Evolutionary conservation across 2,329 filamentous ascomycete species (phyloP).

Genomic region (Talaromyces sp.): DNA sequence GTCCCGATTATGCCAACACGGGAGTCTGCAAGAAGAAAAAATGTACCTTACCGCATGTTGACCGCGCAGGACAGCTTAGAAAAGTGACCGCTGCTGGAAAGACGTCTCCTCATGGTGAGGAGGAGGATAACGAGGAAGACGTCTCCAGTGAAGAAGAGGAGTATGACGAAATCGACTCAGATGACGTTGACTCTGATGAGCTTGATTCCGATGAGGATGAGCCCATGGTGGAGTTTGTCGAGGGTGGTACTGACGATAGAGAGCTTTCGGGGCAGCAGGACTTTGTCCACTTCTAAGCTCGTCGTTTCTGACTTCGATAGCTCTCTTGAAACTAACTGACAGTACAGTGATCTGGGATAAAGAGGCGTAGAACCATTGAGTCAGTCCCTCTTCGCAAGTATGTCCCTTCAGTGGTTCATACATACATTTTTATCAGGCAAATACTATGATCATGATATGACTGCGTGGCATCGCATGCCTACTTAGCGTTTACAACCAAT

Average conservation of each 20-base stretch:
- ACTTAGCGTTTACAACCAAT: neutral
- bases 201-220: constrained; percentile 39
- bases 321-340: neutral
- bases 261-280: constrained; percentile 54
- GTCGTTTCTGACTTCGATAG: neutral
- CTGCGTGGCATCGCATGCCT: neutral
- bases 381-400: neutral
- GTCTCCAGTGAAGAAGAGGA: constrained; percentile 74
- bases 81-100: constrained; percentile 50
- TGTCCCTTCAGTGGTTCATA: neutral
- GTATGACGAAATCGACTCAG: constrained; percentile 64
- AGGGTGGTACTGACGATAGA: constrained; percentile 38
- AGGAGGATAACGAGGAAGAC: constrained; percentile 59
- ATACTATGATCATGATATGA: neutral
- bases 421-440: neutral
- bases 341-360: constrained; percentile 1
- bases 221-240: constrained; percentile 31
- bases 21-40: constrained; percentile 76
- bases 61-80: constrained; percentile 76
- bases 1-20: constrained; percentile 90
- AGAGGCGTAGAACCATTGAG: constrained; percentile 5
- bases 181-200: constrained; percentile 62
- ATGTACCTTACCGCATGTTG: constrained; percentile 83
- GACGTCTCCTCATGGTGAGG: constrained; percentile 47
- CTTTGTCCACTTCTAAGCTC: constrained; percentile 47